phyloP scores from a whole-genome alignment of 2,329 filamentous ascomycete species.

The Fusarium sp. region DNA sequence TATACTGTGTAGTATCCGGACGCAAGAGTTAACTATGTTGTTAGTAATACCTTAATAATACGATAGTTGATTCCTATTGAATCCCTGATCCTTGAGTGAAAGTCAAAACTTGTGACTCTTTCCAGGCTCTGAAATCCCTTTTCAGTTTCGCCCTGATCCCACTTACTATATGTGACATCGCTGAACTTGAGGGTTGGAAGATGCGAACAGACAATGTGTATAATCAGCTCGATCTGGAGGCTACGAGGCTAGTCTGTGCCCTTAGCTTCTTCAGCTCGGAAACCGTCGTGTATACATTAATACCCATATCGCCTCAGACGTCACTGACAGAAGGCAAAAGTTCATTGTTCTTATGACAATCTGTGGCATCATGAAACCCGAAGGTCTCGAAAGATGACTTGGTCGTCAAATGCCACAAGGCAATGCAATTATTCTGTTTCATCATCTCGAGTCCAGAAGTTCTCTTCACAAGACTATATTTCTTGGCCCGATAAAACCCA shows the following conservation, averaged over 20 bases:
- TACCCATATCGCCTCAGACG: not conserved
- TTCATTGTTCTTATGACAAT: fast-evolving
- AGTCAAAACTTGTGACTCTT: too few species aligned
- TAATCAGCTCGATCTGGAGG: not conserved
- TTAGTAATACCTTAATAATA: not conserved
- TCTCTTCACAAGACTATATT: fast-evolving
- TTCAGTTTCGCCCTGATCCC: not conserved
- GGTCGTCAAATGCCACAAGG: too few species aligned
- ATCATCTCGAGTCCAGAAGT: fast-evolving
- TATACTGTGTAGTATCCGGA: not conserved
- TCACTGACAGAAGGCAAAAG: fast-evolving
- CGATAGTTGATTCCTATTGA: not conserved
- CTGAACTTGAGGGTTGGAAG: not conserved
- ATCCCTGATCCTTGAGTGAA: not conserved
- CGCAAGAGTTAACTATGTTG: not conserved
- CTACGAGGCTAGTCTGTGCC: not conserved
- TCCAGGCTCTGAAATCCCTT: fast-evolving
- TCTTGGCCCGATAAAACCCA: fast-evolving
- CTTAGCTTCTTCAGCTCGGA: fast-evolving
- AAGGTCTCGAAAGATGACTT: too few species aligned
- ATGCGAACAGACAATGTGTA: not conserved
- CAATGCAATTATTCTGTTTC: not conserved
- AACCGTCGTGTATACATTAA: fast-evolving
- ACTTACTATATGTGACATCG: not conserved
- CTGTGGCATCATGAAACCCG: too few species aligned